phyloP scores from a whole-genome alignment of 768 basidiomycete genomes.

The Ephemerocybe angulata region DNA sequence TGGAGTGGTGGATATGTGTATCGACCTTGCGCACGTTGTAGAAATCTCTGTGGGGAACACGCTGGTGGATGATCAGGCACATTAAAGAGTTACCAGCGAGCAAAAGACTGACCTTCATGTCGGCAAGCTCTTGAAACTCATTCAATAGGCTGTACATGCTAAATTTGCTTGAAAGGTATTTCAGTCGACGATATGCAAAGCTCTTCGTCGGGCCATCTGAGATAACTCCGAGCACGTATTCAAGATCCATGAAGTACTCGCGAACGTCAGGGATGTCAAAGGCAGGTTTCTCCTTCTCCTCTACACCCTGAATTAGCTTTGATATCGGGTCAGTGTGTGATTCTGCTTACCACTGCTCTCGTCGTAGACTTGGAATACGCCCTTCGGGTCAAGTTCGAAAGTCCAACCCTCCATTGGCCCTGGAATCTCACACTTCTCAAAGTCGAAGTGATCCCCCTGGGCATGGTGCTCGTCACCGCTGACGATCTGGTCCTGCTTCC shows the following conservation, averaged over 20 bases:
- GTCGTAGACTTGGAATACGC: constrained; percentile 85
- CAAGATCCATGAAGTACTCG: constrained; percentile 96
- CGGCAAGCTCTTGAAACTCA: constrained; percentile 89
- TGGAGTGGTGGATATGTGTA: constrained; percentile 98
- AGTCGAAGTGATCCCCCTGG: constrained; percentile 55
- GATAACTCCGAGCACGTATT: constrained; percentile 86
- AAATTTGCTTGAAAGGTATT: constrained; percentile 91
- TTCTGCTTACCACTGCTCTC: constrained; percentile 29
- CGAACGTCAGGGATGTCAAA: constrained; percentile 81
- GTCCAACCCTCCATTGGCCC: constrained; percentile 51
- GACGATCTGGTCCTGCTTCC: constrained; percentile 51
- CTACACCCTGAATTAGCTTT: no score
- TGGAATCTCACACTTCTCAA: constrained; percentile 74
- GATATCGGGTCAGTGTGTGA: background rate
- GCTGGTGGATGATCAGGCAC: constrained; percentile 31
- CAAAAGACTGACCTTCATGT: constrained; percentile 78
- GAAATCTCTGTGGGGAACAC: constrained; percentile 92
- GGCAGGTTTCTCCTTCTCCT: constrained; percentile 45
- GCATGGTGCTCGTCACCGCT: constrained; percentile 34
- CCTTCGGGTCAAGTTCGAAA: constrained; percentile 79
- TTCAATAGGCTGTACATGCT: constrained; percentile 90
- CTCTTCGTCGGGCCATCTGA: constrained; percentile 95
- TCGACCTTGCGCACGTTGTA: constrained; percentile 99
- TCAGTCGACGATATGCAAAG: constrained; percentile 87
- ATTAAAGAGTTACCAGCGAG: background rate